Conservation (phyloP, 2,329 filamentous ascomycete genomes). For the Helicocarpus griseus region DNA sequence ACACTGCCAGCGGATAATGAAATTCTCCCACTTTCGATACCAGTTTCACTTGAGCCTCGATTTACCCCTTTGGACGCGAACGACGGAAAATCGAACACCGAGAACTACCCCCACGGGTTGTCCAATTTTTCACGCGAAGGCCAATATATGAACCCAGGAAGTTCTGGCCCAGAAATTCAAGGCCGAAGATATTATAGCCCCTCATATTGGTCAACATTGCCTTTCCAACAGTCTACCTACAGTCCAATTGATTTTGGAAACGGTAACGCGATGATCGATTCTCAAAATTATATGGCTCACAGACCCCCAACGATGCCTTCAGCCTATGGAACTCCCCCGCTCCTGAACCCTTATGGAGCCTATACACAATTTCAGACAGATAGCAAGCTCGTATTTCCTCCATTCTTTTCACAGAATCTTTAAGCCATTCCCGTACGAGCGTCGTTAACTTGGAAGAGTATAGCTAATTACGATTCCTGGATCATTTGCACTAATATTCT, state of each 20-base stretch:
- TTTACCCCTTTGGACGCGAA: no score
- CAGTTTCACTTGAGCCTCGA: no score
- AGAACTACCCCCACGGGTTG: slow-evolving; percentile 18
- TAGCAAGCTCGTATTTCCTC: slow-evolving; percentile 11
- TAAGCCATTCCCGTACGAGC: slow-evolving; percentile 21
- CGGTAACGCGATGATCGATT: slow-evolving; percentile 15
- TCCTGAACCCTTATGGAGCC: slow-evolving; percentile 5
- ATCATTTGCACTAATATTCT: no score
- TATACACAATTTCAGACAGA: slow-evolving; percentile 16
- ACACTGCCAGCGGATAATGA: slow-evolving; percentile 10
- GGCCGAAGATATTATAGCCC: slow-evolving; percentile 18
- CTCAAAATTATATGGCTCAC: slow-evolving; percentile 20
- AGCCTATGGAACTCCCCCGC: slow-evolving; percentile 14
- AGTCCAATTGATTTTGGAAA: slow-evolving; percentile 21
- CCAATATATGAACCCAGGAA: slow-evolving; percentile 11
- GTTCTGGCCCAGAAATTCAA: slow-evolving; percentile 15
- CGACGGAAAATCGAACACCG: slow-evolving; percentile 16
- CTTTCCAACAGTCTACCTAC: slow-evolving; percentile 26
- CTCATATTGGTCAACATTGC: slow-evolving; percentile 22
- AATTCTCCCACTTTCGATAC: no score
- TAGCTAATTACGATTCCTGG: no score
- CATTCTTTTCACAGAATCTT: slow-evolving; percentile 23
- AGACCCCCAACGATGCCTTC: slow-evolving; percentile 17
- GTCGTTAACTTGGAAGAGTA: not conserved
- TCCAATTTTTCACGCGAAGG: not conserved